phyloP scores from a whole-genome alignment of 768 basidiomycete genomes.

The Suillus decipiens region DNA sequence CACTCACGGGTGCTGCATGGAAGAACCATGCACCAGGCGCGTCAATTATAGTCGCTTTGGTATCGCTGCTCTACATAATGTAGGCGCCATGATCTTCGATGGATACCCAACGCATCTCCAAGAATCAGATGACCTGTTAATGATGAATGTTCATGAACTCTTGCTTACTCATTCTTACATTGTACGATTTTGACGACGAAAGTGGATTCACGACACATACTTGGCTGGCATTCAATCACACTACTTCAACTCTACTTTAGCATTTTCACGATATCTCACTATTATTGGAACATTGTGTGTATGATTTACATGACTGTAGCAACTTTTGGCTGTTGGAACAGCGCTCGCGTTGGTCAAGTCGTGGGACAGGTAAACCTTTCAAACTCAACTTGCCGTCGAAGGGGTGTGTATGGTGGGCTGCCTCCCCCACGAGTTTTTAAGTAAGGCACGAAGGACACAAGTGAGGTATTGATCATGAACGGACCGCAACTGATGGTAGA shows the following conservation, averaged over 20 bases:
- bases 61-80: conserved; percentile 19
- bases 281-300: conserved; percentile 2
- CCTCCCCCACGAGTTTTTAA: background rate
- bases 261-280: background rate
- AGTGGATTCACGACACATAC: conserved; percentile 9
- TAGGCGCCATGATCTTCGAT: conserved; percentile 18
- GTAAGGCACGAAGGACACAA: background rate
- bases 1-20: conserved; percentile 23
- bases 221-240: conserved; percentile 5
- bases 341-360: background rate
- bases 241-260: background rate
- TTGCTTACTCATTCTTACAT: conserved; percentile 9
- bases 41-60: conserved; percentile 21
- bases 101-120: conserved; percentile 14
- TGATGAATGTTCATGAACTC: conserved; percentile 20
- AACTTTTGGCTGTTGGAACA: background rate
- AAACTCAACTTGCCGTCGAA: background rate
- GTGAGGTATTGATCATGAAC: background rate
- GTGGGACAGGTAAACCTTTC: background rate
- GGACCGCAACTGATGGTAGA: background rate
- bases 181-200: conserved; percentile 16
- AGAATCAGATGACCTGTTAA: background rate
- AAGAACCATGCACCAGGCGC: conserved; percentile 20
- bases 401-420: background rate
- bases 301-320: conserved; percentile 4